These are phyloP conservation scores for Chaetomium olivaceum DNA, from an alignment of 2,329 filamentous ascomycete species.

Conservation along the genomic window DNA sequence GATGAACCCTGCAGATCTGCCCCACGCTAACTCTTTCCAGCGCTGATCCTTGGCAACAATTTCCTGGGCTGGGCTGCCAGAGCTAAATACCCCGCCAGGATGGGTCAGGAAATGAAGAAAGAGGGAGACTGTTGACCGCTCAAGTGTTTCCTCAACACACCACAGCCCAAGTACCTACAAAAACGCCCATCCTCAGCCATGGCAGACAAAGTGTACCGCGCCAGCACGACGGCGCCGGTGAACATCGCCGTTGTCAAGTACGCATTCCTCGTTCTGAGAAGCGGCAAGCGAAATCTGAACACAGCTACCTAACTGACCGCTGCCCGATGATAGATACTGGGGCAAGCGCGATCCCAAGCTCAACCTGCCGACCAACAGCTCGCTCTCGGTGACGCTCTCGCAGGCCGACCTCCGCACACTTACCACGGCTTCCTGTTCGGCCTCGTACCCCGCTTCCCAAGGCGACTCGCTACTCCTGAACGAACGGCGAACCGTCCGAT, in stretches of 20 bases:
- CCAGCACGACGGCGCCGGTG: constrained; percentile 93
- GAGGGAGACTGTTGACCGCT: constrained; percentile 10
- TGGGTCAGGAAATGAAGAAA: background rate
- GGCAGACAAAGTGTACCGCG: constrained; percentile 68
- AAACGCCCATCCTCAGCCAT: constrained; percentile 19
- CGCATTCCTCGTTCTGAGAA: constrained; percentile 18
- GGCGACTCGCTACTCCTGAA: constrained; percentile 81
- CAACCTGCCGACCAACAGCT: constrained; percentile 97
- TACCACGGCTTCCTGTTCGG: constrained; percentile 90
- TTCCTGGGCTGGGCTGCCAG: background rate
- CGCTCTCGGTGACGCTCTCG: constrained; percentile 92
- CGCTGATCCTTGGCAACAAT: constrained; percentile 8
- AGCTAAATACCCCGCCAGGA: constrained; percentile 6
- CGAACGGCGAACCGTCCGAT: constrained; percentile 78
- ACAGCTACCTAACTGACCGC: constrained; percentile 20
- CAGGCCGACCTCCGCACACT: constrained; percentile 92
- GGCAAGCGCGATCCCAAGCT: constrained; percentile 92
- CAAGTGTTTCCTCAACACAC: background rate
- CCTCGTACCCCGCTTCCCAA: constrained; percentile 58
- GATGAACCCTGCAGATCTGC: constrained; percentile 10
- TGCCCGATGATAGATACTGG: constrained; percentile 68
- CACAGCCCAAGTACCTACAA: background rate
- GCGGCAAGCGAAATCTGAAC: background rate
- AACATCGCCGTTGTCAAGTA: constrained; percentile 99
- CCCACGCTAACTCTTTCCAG: constrained; percentile 11